Percentiles rank a stretch among this genome's conserved stretches.
Evolutionary conservation across 352 stramenopile species (phyloP).

Genomic region (Bremia lactucae): DNA sequence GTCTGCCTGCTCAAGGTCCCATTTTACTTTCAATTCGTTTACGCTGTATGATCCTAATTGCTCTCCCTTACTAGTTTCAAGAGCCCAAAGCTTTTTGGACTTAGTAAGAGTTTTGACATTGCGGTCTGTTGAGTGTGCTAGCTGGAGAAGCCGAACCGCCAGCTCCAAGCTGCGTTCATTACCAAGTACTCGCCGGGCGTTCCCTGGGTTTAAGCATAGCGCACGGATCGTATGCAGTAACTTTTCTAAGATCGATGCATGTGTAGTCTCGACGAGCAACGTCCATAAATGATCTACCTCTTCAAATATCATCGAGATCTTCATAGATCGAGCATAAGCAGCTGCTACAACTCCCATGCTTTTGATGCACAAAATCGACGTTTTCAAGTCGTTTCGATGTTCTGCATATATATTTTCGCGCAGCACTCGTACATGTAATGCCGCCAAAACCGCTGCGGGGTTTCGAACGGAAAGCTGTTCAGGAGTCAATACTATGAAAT

Average conservation of each 20-base stretch:
- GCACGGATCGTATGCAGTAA: slow-evolving; percentile 48
- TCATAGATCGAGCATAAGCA: slow-evolving; percentile 28
- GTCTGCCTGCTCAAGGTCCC: slow-evolving; percentile 17
- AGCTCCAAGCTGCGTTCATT: slow-evolving; percentile 34
- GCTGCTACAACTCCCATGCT: slow-evolving; percentile 51
- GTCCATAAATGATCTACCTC: slow-evolving; percentile 58
- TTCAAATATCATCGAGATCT: slow-evolving; percentile 45
- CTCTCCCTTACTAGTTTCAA: slow-evolving; percentile 25
- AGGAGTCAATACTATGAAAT: slow-evolving; percentile 31
- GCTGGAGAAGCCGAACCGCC: slow-evolving; percentile 49
- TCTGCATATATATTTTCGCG: slow-evolving; percentile 69
- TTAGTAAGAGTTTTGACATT: slow-evolving; percentile 9
- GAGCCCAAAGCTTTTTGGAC: slow-evolving; percentile 37
- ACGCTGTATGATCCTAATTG: slow-evolving; percentile 28
- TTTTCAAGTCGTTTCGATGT: slow-evolving; percentile 49
- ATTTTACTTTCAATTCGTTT: slow-evolving; percentile 38
- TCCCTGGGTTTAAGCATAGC: slow-evolving; percentile 33
- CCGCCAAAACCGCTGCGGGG: slow-evolving; percentile 36
- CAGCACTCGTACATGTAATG: slow-evolving; percentile 64
- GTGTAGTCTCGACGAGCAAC: slow-evolving; percentile 54
- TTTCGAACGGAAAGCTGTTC: slow-evolving; percentile 51
- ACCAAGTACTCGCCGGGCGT: slow-evolving; percentile 42
- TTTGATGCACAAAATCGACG: slow-evolving; percentile 50
- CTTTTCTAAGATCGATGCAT: slow-evolving; percentile 41
- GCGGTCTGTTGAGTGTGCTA: slow-evolving; percentile 41